Conservation (phyloP, 129 eudicot species). For the Saussurea involucrata region DNA sequence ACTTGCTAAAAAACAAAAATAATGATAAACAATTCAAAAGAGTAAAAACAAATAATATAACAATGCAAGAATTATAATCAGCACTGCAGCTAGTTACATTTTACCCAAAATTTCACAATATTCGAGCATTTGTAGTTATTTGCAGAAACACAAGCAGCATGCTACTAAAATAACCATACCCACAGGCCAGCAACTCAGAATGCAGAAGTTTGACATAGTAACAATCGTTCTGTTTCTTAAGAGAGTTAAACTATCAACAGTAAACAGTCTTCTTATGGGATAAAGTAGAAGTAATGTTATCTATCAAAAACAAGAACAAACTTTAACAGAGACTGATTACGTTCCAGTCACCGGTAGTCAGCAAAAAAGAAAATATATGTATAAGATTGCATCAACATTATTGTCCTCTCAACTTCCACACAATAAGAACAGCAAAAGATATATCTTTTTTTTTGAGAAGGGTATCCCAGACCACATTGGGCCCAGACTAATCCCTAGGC, state of each 20-base stretch:
- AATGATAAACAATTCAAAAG: constrained; percentile 2
- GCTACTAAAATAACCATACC: neutral
- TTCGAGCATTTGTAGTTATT: too few species aligned
- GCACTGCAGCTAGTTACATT: neutral
- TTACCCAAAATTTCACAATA: too few species aligned
- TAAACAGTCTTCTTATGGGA: neutral
- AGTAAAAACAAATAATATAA: neutral
- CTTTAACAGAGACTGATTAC: neutral
- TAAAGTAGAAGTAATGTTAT: neutral
- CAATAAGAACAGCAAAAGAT: neutral
- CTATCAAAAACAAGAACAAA: neutral
- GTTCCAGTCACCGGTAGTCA: neutral
- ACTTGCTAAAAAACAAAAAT: constrained; percentile 52
- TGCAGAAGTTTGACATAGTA: neutral
- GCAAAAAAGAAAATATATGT: neutral
- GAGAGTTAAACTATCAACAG: neutral
- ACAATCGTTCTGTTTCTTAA: neutral
- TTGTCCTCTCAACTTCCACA: neutral
- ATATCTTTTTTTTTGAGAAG: too few species aligned
- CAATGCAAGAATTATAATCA: neutral
- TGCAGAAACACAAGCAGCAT: neutral
- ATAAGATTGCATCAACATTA: neutral
- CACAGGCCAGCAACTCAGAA: neutral
- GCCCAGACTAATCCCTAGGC: too few species aligned
- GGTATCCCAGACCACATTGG: too few species aligned